Percentiles rank a stretch among this genome's conserved stretches.
These are phyloP conservation scores for Scedosporium dehoogii DNA, from an alignment of 2,329 filamentous ascomycete genomes.

Conservation along the genomic window DNA sequence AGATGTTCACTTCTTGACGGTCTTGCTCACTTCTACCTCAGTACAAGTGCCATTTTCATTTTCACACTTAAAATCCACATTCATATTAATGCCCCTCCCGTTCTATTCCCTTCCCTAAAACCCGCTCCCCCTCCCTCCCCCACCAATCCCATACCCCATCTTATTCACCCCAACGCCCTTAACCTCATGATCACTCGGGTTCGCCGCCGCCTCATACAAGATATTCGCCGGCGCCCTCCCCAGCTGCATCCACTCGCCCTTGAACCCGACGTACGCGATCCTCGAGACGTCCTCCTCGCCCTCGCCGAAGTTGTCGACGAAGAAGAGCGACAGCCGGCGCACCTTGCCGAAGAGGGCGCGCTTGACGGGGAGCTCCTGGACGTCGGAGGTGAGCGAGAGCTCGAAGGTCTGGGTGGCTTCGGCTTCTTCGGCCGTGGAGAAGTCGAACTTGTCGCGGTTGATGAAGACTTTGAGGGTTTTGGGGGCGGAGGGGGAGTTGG, in stretches of 20 bases:
- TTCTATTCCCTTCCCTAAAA: background rate
- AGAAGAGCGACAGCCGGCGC: conserved; percentile 74
- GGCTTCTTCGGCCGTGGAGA: conserved; percentile 60
- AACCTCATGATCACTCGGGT: conserved; percentile 74
- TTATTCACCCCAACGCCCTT: conserved; percentile 46
- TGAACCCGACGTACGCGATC: conserved; percentile 80
- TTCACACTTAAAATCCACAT: too few species aligned
- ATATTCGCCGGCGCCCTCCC: conserved; percentile 66
- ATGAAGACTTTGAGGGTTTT: conserved; percentile 77
- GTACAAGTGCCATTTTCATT: background rate
- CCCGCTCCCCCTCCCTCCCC: conserved; percentile 14
- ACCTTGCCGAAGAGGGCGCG: conserved; percentile 82
- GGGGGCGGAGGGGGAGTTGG: conserved; percentile 59
- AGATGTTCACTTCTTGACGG: background rate
- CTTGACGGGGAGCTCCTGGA: conserved; percentile 82
- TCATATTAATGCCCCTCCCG: background rate
- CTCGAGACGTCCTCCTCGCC: conserved; percentile 73
- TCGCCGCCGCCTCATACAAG: conserved; percentile 87
- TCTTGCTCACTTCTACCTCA: background rate
- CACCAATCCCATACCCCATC: conserved; percentile 45
- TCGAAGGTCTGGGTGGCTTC: conserved; percentile 65
- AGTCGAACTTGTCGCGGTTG: conserved; percentile 84
- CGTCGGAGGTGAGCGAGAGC: conserved; percentile 65
- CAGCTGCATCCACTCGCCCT: conserved; percentile 84
- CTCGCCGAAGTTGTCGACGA: conserved; percentile 80